These are phyloP conservation scores for Candida orba DNA, from an alignment of 805 yeast genomes.

Conservation along the genomic window DNA sequence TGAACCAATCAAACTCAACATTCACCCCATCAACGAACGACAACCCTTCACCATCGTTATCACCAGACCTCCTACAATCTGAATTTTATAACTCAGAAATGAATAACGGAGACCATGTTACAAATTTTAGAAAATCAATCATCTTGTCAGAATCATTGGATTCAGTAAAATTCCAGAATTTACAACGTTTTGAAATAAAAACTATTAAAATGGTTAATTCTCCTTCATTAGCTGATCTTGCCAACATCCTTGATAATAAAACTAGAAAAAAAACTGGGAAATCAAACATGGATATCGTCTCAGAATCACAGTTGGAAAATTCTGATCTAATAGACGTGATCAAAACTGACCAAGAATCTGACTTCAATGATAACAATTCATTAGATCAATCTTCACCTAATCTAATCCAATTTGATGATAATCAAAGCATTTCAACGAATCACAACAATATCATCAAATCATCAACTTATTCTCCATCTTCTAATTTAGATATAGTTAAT, in stretches of 20 bases:
- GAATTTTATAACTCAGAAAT: slow-evolving; percentile 17
- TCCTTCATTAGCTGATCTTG: slow-evolving; percentile 37
- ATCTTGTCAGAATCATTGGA: slow-evolving; percentile 21
- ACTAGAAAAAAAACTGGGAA: slow-evolving; percentile 10
- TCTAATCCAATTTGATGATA: slow-evolving; percentile 29
- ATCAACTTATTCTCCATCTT: no score
- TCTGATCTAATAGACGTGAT: not conserved
- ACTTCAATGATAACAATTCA: not conserved
- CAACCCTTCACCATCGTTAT: slow-evolving; percentile 10
- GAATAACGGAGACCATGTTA: slow-evolving; percentile 14
- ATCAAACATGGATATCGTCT: not conserved
- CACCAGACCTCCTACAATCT: slow-evolving; percentile 10
- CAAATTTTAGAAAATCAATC: slow-evolving; percentile 17
- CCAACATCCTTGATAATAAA: slow-evolving; percentile 32
- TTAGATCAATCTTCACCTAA: slow-evolving; percentile 25
- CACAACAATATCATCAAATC: not conserved
- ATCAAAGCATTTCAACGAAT: slow-evolving; percentile 15
- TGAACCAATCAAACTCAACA: no score
- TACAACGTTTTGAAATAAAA: slow-evolving; percentile 3
- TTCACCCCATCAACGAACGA: slow-evolving; percentile 8
- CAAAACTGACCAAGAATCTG: not conserved
- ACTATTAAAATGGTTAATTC: slow-evolving; percentile 32
- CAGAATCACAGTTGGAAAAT: not conserved
- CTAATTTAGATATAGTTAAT: not conserved
- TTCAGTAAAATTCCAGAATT: slow-evolving; percentile 8